Base-by-base conservation (phyloP, 169 alveolate species). In the Plasmodium berghei region DNA sequence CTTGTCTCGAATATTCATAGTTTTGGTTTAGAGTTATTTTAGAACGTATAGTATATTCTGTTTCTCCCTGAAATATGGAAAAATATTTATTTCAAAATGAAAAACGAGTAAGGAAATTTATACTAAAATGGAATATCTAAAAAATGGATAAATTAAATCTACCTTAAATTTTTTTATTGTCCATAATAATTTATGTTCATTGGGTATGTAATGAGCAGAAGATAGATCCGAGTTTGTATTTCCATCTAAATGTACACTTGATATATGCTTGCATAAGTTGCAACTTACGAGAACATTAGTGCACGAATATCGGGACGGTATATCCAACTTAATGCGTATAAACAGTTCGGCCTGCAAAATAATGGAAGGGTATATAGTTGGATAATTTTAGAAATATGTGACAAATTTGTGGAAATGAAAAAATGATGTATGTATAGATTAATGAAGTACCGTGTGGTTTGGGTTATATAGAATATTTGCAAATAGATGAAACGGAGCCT, bases 91-190 rank as follows among this genome's bases (percentile, higher is more conserved):
- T 22, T 22, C 26, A 22, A 22, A 16, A 63, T 3, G 14, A 28
- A 9, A 10, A 73, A 48, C 5, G 56, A 2, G 1, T 45, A 20
- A 5, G 40, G 0, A 9, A 1, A 12, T 24, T 0, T 58, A 58
- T 4, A 0, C 4, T 0, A 12, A 5, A 4, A 58, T 20, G 28
- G 0, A 2, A 5, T 63, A 26, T 10, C 4, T 9, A 28, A n/a
- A n/a, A n/a, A n/a, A n/a, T 52, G 10, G 40, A 26, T 87, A 52
- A 6, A 64, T 96, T 3, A 71, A 20, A 2, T 95, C 95, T 22
- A 98, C 99, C 72, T 93, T 90, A 89, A 98, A 96, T 92, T 96
- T 97, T 71, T 97, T 96, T 62, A 98, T 96, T 59, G 93, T 90
- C 99, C 99, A 98, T 20, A 93, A 92, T 22, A 97, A 89, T 22